Evolutionary conservation across 805 yeast species (phyloP), one percentile per base, ranked within the genome.

Genomic region (Tetrapisispora arboricola): DNA sequence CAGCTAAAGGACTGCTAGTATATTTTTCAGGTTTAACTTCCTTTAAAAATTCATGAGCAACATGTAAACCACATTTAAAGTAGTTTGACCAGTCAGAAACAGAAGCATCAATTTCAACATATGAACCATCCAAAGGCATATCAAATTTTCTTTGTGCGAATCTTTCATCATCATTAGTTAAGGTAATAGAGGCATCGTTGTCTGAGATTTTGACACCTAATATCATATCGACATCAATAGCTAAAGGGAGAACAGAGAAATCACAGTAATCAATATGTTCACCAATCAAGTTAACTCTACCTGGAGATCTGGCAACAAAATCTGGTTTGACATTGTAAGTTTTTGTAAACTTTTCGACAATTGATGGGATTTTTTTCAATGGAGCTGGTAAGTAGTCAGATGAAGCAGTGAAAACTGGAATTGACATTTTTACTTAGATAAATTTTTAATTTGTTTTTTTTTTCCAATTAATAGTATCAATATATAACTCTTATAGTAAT

Each of bases 231-330:
- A 64, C 69, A 35, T 76, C 81, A 28, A 80, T 73, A 3, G 88
- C 85, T 78, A 81, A 72, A 10, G 87, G 87, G 47, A 80, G 65
- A 6, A 77, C 83, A 3, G 83, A 69, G 53, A 76, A 80, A 49
- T 72, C 71, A 46, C 75, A 70, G 56, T 80, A 80, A 61, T 81
- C 87, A 39, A 80, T 75, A 53, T 80, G 88, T 47, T 80, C 87
- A 24, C 88, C 87, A 42, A 80, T 77, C 45, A 80, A 61, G 54
- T 80, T 80, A 38, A 81, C 86, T 49, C 88, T 65, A 24, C 87
- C 87, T 5, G 88, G 87, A 6, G 84, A 73, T 36, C 86, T 65
- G n/a, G 78, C 63, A 27, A 75, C 59, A 51, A 77, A 71, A 28
- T 67, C 70, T 3, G 56, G 51, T 8, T 32, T 27, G 19, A 20